phyloP scores from a whole-genome alignment of 305 asterid genomes.

The Fraxinus sp. region DNA sequence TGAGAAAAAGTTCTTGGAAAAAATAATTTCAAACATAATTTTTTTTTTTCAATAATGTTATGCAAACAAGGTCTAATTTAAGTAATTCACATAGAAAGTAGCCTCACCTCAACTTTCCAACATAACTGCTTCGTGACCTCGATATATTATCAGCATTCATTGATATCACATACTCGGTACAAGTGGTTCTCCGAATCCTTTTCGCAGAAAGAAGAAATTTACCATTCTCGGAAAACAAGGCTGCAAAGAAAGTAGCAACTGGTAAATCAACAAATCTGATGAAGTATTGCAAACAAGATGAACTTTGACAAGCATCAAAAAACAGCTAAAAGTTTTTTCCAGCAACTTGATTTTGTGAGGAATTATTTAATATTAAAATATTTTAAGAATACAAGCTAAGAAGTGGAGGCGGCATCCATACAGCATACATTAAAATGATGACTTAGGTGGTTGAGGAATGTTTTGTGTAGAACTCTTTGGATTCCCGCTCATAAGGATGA shows the following conservation, averaged over 20 bases:
- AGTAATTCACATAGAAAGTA: not conserved
- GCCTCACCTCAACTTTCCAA: constrained; percentile 79
- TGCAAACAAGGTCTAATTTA: not conserved
- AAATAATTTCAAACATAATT: not conserved
- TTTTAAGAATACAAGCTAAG: not conserved
- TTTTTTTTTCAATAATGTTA: not conserved
- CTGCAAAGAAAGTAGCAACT: constrained; percentile 35
- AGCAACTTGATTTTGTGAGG: not conserved
- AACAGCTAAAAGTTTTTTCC: not conserved
- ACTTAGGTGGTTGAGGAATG: not conserved
- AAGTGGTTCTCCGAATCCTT: constrained; percentile 64
- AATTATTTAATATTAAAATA: not conserved
- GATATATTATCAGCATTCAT: constrained; percentile 74
- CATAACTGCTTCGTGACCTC: constrained; percentile 65
- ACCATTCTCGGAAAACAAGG: constrained; percentile 79
- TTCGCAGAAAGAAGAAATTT: constrained; percentile 89
- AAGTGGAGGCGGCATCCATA: not conserved
- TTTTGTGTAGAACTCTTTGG: not conserved
- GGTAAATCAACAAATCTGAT: constrained; percentile 1
- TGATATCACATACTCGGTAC: constrained; percentile 83
- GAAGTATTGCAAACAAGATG: constrained; percentile 14
- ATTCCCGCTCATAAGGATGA: not conserved
- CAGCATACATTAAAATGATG: not conserved
- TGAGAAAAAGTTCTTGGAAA: not conserved
- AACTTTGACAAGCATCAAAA: not conserved